Evolutionary conservation across 768 basidiomycete genomes (phyloP), one percentile per base, ranked within the genome.

Genomic region (Pleurotus sapidus): DNA sequence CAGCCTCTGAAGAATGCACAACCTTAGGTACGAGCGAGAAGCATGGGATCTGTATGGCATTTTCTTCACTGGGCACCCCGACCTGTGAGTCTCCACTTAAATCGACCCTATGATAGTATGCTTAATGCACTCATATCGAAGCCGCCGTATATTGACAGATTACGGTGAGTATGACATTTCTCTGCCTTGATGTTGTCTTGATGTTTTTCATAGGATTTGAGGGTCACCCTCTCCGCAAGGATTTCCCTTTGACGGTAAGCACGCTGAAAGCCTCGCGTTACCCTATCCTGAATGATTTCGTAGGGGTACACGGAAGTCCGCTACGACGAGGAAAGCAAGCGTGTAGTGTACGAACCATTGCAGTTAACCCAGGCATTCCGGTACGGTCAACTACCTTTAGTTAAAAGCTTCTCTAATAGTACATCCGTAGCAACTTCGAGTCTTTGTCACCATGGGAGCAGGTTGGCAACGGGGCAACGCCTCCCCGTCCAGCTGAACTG

Each of bases 221-320:
- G 73, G 97, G 97, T 18, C 95, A 99, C 69, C 97, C 97, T 8
- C 73, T 99, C 46, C 86, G 97, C 61, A 99, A 99, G 72, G 97
- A 99, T 70, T 99, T 98, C 83, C 97, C 97, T 30, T 74, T 99
- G 64, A 97, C 95, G 7, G 95, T 94, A 68, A 64, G 87, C 75
- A 20, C 49, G 14, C 39, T 24, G 40, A 24, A 47, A 42, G 23
- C 48, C 47, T 9, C 17, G 34, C 11, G 40, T 46, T 34, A 46
- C 54, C 55, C 49, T 17, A 7, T 57, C 54, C 12, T 59, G 27
- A 47, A 61, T 17, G 1, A 23, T 30, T 61, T 37, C 7, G 11
- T 65, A 97, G 95, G 97, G 97, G n/a, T 99, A 98, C 73, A 94
- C 93, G 7, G 97, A 99, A 73, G 83, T 98, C 40, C 90, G 97